phyloP scores from a whole-genome alignment of 1,139 yeast genomes.

The Saccharomyces hybrid region DNA sequence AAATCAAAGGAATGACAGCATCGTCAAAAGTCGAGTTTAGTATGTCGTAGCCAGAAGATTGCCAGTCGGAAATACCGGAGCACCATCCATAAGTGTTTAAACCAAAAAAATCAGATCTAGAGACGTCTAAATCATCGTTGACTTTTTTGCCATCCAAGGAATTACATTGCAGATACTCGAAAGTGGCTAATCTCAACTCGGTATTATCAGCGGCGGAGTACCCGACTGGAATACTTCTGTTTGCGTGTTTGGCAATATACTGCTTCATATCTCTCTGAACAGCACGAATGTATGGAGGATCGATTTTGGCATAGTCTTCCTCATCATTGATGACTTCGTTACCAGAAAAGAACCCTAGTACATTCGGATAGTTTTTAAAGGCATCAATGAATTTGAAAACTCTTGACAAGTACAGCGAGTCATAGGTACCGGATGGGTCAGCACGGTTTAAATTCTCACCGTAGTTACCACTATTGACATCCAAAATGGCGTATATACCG shows the following conservation, averaged over 20 bases:
- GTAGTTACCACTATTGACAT: constrained; percentile 69
- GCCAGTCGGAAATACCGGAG: constrained; percentile 58
- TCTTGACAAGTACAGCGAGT: constrained; percentile 55
- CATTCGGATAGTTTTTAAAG: constrained; percentile 72
- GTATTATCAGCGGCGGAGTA: constrained; percentile 86
- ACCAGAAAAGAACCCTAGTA: constrained; percentile 85
- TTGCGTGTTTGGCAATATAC: constrained; percentile 59
- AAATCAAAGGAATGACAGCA: constrained; percentile 66
- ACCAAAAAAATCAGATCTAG: constrained; percentile 81
- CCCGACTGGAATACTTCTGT: constrained; percentile 81
- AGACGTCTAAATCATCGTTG: constrained; percentile 45
- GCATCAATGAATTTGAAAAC: constrained; percentile 79
- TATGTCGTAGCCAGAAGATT: constrained; percentile 59
- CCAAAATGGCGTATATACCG: constrained; percentile 80
- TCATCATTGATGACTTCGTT: constrained; percentile 86
- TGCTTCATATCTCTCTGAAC: constrained; percentile 85
- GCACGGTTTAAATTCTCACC: constrained; percentile 66
- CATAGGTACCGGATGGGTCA: constrained; percentile 64
- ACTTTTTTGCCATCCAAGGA: constrained; percentile 32
- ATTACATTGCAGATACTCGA: constrained; percentile 76
- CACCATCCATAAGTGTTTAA: constrained; percentile 93
- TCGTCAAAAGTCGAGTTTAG: constrained; percentile 53
- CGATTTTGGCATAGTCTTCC: constrained; percentile 49
- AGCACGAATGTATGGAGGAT: constrained; percentile 74
- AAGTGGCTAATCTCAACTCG: constrained; percentile 62